These are phyloP conservation scores for Psilocybe tampanensis DNA, from an alignment of 768 basidiomycete species.

Conservation along the genomic window DNA sequence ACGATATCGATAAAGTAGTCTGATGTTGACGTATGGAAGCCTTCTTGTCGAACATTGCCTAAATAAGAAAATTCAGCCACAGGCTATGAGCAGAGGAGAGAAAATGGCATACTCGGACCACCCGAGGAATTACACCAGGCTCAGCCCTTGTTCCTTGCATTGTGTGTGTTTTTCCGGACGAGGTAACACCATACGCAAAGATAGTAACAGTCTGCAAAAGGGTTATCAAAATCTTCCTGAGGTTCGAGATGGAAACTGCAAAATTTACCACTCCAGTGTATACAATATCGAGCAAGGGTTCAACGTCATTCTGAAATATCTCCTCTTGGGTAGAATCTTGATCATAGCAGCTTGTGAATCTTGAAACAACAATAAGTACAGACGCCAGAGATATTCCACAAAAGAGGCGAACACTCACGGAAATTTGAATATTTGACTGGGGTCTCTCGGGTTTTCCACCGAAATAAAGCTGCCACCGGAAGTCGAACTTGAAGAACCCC, in stretches of 20 bases:
- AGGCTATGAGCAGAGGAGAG: background rate
- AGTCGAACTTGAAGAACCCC: slow-evolving; percentile 27
- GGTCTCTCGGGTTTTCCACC: slow-evolving; percentile 73
- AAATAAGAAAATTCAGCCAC: background rate
- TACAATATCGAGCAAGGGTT: slow-evolving; percentile 77
- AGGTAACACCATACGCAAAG: slow-evolving; percentile 91
- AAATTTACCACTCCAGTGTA: slow-evolving; percentile 75
- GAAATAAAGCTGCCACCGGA: slow-evolving; percentile 50
- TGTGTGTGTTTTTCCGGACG: slow-evolving; percentile 90
- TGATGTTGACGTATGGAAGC: slow-evolving; percentile 38
- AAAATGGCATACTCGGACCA: slow-evolving; percentile 59
- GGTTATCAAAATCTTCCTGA: background rate
- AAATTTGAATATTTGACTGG: slow-evolving; percentile 74
- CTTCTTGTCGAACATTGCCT: slow-evolving; percentile 64
- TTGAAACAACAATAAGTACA: slow-evolving; percentile 25
- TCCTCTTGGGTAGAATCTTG: slow-evolving; percentile 70
- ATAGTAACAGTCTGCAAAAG: slow-evolving; percentile 73
- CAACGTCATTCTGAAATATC: slow-evolving; percentile 76
- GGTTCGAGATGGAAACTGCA: slow-evolving; percentile 33
- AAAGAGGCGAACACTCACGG: slow-evolving; percentile 50
- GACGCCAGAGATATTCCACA: slow-evolving; percentile 1
- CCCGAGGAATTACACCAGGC: slow-evolving; percentile 86
- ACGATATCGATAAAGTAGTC: slow-evolving; percentile 61
- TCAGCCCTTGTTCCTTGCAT: slow-evolving; percentile 80
- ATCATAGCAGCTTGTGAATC: slow-evolving; percentile 79